Base-by-base conservation (phyloP, 2,329 filamentous ascomycete species). In the Fusarium pseudonygamai region DNA sequence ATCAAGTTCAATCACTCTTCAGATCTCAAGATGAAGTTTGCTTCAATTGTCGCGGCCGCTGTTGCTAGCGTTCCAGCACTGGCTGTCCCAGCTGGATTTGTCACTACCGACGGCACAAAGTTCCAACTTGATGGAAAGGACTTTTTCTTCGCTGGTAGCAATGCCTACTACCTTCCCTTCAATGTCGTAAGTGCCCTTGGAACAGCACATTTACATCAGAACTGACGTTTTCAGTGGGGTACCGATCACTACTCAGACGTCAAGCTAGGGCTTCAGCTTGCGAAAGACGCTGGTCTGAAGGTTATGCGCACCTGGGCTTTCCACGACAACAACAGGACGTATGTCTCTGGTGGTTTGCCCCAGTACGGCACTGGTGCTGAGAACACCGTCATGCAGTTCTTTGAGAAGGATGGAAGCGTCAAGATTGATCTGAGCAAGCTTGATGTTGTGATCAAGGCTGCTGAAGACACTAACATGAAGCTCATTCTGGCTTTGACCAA, bases 161-260 rank as follows among this genome's bases (percentile, higher is more conserved):
- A 89, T 77, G 88, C 87, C 15, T 89, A 89, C 69, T 89, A 87
- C 71, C 85, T 89, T 24, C 86, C 87, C 0, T 89, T 89, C 77
- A 85, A 83, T 59, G 84, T 86, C n/a, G 86, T 46, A 28, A 28
- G 42, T 28, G 26, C 26, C 26, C 26, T 28, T 28, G 26, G 26
- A 28, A 28, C 26, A 28, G 26, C 26, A 28, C 26, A 28, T 28
- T 28, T 28, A 28, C 26, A 28, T 28, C 26, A 28, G 26, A 28
- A 28, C 55, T 68, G 18, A 64, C 39, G 8, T 10, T 65, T 1
- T 1, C 26, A 74, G 72, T 74, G 72, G 72, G 72, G 72, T 49
- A 62, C 40, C 0, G 67, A 74, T 7, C 66, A 75, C 24, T 82
- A 85, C 77, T 78, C 82, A 7, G 70, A 72, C 10, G 65, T 73